Percentiles rank a stretch among this genome's conserved stretches.
Conservation (phyloP, 2,329 filamentous ascomycete species). For the Cordyceps cicadae region DNA sequence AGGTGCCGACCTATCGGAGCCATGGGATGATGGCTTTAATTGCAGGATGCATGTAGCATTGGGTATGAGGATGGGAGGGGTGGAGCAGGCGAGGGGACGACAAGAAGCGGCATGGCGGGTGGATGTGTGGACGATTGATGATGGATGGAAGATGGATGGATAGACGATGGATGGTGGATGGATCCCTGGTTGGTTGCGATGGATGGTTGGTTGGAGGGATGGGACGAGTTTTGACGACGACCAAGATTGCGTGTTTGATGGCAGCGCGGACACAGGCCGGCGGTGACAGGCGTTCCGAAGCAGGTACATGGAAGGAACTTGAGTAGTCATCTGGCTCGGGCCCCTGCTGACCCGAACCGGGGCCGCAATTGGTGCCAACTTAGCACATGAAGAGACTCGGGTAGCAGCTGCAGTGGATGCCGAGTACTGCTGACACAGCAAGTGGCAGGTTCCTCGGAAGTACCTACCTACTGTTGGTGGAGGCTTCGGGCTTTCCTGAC, state of each 20-base stretch:
- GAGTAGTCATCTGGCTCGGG: background rate
- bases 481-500: background rate
- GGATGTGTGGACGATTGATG: background rate
- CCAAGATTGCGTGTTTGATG: background rate
- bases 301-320: background rate
- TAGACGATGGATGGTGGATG: background rate
- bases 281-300: background rate
- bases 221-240: background rate
- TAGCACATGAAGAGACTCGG: background rate
- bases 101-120: background rate
- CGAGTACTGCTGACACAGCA: background rate
- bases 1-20: constrained; percentile 4
- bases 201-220: background rate
- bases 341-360: background rate
- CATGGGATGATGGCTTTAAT: background rate
- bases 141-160: background rate
- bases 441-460: background rate
- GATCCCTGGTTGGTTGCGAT: background rate
- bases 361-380: background rate
- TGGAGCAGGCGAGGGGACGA: background rate
- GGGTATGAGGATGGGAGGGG: constrained; percentile 1
- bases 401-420: background rate
- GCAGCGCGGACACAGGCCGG: background rate
- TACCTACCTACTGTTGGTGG: too few species aligned
- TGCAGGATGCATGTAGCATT: background rate